Evolutionary conservation across 2,329 filamentous ascomycete species (phyloP), one percentile per base, ranked within the genome.

Genomic region (Akanthomyces dipterigenus): DNA sequence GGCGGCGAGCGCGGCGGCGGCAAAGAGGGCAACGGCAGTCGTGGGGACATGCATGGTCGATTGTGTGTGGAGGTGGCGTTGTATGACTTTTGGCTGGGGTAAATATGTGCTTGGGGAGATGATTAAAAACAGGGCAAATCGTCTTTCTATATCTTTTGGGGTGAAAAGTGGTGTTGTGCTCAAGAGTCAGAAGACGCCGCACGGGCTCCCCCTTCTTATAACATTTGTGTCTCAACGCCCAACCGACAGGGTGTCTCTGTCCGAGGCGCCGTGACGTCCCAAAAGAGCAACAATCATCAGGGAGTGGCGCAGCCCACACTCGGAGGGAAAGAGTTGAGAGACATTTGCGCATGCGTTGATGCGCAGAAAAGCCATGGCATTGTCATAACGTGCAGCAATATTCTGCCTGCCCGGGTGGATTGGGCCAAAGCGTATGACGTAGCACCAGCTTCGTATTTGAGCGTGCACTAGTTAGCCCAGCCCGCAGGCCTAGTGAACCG

Each of bases 1-100:
- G 20, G 66, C 61, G 34, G 68, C 68, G 40, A 70, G 40, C 57
- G 67, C 68, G 20, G 63, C 61, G 58, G 68, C 62, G 61, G 68
- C 66, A 53, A 72, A 59, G 63, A 70, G 59, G 43, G 69, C 49
- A 31, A 66, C 49, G 28, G 67, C 55, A 18, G 63, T 31, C 5
- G 14, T 61, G 43, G 69, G 53, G 42, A 67, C 16, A 64, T 51
- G 60, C 55, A 66, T 40, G 65, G 69, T 68, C 11, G 28, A 43
- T 34, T 31, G 46, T 14, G 18, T 49, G 26, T 18, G 12, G 28
- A 7, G 18, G 45, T 48, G 24, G 28, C 4, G 28, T 31, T 7
- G 11, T 34, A 34, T 34, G 31, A 8, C 8, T 11, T 34, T 34
- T n/a, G n/a, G 31, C 11, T 7, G 31, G 31, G 3, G 8, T 7